phyloP scores from a whole-genome alignment of 768 basidiomycete genomes.

The Butyriboletus loyo region DNA sequence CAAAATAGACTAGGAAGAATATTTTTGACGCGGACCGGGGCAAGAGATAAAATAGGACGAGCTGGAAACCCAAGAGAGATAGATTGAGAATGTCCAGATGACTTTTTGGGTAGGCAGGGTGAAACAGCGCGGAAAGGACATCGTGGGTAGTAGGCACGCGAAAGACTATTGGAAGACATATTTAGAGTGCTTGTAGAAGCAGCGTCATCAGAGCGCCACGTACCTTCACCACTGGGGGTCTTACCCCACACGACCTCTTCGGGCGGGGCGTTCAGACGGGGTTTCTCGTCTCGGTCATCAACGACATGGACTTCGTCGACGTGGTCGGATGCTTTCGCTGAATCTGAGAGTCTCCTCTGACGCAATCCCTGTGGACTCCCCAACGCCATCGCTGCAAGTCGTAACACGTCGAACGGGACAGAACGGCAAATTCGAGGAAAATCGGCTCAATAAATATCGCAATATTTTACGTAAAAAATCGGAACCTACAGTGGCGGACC shows the following conservation, averaged over 20 bases:
- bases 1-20: slow-evolving; percentile 89
- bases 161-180: slow-evolving; percentile 59
- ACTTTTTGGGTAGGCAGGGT: slow-evolving; percentile 81
- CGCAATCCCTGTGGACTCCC: slow-evolving; percentile 22
- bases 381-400: slow-evolving; percentile 15
- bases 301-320: slow-evolving; percentile 1
- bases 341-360: slow-evolving; percentile 15
- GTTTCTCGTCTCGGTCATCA: slow-evolving; percentile 13
- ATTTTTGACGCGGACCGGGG: slow-evolving; percentile 50
- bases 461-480: slow-evolving; percentile 14
- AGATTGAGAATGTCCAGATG: slow-evolving; percentile 87
- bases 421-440: not conserved
- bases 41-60: slow-evolving; percentile 67
- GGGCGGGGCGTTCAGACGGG: not conserved
- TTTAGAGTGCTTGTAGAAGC: slow-evolving; percentile 4
- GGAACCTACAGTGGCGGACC: too few relatives aligned
- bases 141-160: slow-evolving; percentile 90
- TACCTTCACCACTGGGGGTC: slow-evolving; percentile 77
- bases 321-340: not conserved
- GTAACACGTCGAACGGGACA: not conserved
- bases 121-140: slow-evolving; percentile 79
- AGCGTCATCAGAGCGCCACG: slow-evolving; percentile 13
- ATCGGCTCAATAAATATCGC: not conserved
- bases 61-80: slow-evolving; percentile 71
- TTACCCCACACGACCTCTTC: slow-evolving; percentile 86